Conservation (phyloP, 306 rosid genomes). For the Acacia confusa region DNA sequence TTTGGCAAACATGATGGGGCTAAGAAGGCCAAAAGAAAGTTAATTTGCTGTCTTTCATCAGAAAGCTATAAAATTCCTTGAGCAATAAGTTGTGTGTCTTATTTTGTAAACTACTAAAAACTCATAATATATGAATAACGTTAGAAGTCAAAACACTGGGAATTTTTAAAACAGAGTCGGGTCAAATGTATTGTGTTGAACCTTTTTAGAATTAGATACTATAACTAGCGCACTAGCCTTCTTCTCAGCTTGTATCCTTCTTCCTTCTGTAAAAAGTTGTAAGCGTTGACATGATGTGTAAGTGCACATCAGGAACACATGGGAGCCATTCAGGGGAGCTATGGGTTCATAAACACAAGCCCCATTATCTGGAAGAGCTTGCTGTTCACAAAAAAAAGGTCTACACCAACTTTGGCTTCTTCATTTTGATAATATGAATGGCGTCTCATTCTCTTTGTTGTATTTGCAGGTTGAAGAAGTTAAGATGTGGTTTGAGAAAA, state of each 20-base stretch:
- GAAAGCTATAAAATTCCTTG: constrained; percentile 6
- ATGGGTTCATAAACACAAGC: constrained; percentile 87
- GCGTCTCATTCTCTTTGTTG: constrained; percentile 15
- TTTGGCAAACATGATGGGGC: not conserved
- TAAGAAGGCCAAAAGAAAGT: not conserved
- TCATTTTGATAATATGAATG: constrained; percentile 21
- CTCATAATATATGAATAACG: not conserved
- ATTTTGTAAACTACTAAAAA: not conserved
- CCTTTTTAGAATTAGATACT: not conserved
- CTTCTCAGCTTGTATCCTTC: constrained; percentile 1
- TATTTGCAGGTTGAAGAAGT: constrained; percentile 77
- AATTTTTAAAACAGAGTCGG: not conserved
- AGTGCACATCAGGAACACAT: constrained; percentile 46
- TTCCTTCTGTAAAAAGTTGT: constrained; percentile 13
- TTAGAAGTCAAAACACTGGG: constrained; percentile 12
- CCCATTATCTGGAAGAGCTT: constrained; percentile 70
- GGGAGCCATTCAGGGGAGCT: constrained; percentile 49
- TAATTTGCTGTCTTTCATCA: constrained; percentile 2
- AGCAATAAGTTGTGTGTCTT: not conserved
- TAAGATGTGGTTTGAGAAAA: constrained; percentile 74
- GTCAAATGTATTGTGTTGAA: not conserved
- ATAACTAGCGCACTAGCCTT: not conserved
- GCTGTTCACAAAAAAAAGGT: constrained; percentile 96
- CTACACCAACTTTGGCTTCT: not conserved
- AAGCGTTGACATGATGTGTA: constrained; percentile 22